These are phyloP conservation scores for Hagleromyces aurorensis DNA, from an alignment of 805 yeast genomes.

Conservation along the genomic window DNA sequence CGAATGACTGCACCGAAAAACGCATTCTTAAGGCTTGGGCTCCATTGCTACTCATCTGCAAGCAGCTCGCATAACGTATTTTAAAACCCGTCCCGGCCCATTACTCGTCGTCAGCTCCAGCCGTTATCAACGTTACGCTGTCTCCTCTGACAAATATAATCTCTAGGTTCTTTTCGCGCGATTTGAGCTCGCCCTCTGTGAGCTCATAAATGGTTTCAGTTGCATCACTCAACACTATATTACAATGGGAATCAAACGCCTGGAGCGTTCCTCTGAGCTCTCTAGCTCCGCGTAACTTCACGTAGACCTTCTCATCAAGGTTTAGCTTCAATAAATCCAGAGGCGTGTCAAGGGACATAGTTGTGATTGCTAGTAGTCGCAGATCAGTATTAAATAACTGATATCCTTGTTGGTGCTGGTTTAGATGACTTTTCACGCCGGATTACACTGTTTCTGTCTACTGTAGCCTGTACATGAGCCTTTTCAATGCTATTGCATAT, in stretches of 20 bases:
- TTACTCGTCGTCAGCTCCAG: constrained; percentile 32
- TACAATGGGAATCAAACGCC: constrained; percentile 94
- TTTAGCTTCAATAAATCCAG: constrained; percentile 79
- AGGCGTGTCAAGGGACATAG: constrained; percentile 55
- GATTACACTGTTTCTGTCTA: no score
- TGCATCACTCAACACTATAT: constrained; percentile 90
- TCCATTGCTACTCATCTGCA: no score
- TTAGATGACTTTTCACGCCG: no score
- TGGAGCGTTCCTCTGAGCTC: constrained; percentile 86
- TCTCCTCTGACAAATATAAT: constrained; percentile 98
- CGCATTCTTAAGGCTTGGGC: no score
- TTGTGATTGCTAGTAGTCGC: no score
- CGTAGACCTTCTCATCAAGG: constrained; percentile 77
- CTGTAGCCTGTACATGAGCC: no score
- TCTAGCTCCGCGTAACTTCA: constrained; percentile 89
- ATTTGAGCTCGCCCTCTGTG: constrained; percentile 39
- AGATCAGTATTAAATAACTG: no score
- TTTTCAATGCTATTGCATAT: no score
- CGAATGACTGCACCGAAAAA: no score
- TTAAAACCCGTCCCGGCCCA: no score
- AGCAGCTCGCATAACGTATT: no score
- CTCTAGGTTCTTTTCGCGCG: constrained; percentile 54
- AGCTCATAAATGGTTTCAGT: constrained; percentile 67
- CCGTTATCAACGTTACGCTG: constrained; percentile 76
- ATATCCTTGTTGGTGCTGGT: no score